Evolutionary conservation across 78 protist species (phyloP), one percentile per base, ranked within the genome.

Genomic region (Tieghemostelium lacteum): DNA sequence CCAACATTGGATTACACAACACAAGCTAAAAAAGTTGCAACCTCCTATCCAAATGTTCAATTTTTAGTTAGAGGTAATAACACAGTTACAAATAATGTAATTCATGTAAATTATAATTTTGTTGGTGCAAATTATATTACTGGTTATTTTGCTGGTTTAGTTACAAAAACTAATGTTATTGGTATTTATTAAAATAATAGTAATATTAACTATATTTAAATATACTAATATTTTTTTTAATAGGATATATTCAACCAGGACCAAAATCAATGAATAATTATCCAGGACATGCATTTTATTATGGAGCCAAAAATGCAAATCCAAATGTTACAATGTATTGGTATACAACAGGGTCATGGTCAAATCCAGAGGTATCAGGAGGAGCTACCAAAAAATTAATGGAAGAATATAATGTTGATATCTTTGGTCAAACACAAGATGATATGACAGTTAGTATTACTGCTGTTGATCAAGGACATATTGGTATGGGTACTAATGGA

Each of bases 401-500:
- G 0, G 36, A 28, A 4, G 31, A 14, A 2, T 37, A 37, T 65
- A 42, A 29, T 28, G 33, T 42, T 33, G 77, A 71, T 52, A 55
- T 71, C 6, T 29, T 71, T 3, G 77, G 63, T n/a, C 39, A 67
- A 17, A 67, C 74, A 67, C 26, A 40, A 6, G 67, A 83, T 42
- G 91, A 83, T 58, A 67, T 70, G 49, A 34, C 78, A 2, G 67
- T 71, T 6, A 52, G 34, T 24, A 37, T 45, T 1, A 39, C 29
- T 1, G 17, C 58, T 3, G 55, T 83, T 24, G 24, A 61, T 1
- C 29, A 24, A 26, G 91, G 78, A 24, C 1, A 16, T 1, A 12
- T 50, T 3, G 76, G 70, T 2, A 39, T 83, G 16, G 91, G 91
- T 26, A 83, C 91, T 0, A 83, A 83, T 42, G 91, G 91, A 7